These are phyloP conservation scores for Phytophthora pini DNA, from an alignment of 352 stramenopile species.

Conservation along the genomic window DNA sequence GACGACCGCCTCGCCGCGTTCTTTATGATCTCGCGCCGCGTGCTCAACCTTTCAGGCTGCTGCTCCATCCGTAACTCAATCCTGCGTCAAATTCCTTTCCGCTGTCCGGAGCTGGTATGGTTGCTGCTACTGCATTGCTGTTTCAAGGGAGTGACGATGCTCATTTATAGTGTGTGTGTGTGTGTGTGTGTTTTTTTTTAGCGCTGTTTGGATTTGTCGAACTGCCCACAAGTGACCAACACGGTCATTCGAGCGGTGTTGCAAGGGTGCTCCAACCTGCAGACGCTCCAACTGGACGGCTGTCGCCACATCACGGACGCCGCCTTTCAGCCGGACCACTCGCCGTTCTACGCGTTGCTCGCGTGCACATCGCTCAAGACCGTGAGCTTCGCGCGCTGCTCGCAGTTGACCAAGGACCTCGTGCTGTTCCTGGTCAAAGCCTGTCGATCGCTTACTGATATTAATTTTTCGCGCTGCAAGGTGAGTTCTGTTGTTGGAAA, in stretches of 20 bases:
- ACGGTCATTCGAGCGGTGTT: slow-evolving; percentile 82
- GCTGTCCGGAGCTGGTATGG: slow-evolving; percentile 79
- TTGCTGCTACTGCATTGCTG: background rate
- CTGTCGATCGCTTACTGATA: slow-evolving; percentile 74
- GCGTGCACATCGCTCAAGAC: slow-evolving; percentile 81
- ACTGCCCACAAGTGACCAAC: slow-evolving; percentile 90
- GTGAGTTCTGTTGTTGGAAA: slow-evolving; percentile 26
- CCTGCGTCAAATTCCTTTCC: slow-evolving; percentile 85
- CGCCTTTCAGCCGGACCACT: slow-evolving; percentile 86
- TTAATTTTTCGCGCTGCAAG: slow-evolving; percentile 88
- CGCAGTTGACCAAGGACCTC: slow-evolving; percentile 80
- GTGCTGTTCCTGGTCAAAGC: slow-evolving; percentile 83
- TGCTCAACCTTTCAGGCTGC: slow-evolving; percentile 78
- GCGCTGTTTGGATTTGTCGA: slow-evolving; percentile 84
- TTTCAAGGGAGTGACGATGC: background rate
- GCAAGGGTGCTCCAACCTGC: slow-evolving; percentile 76
- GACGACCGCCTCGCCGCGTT: slow-evolving; percentile 86
- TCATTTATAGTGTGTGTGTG: slow-evolving; percentile 2
- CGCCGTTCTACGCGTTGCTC: slow-evolving; percentile 68
- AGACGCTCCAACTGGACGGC: slow-evolving; percentile 84
- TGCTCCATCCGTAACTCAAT: slow-evolving; percentile 87
- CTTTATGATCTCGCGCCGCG: slow-evolving; percentile 77
- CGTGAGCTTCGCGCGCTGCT: slow-evolving; percentile 83
- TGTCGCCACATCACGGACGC: slow-evolving; percentile 89
- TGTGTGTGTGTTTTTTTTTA: slow-evolving; percentile 26